Evolutionary conservation across 495 filamentous ascomycete species (phyloP).

Genomic region (Podospora australis): DNA sequence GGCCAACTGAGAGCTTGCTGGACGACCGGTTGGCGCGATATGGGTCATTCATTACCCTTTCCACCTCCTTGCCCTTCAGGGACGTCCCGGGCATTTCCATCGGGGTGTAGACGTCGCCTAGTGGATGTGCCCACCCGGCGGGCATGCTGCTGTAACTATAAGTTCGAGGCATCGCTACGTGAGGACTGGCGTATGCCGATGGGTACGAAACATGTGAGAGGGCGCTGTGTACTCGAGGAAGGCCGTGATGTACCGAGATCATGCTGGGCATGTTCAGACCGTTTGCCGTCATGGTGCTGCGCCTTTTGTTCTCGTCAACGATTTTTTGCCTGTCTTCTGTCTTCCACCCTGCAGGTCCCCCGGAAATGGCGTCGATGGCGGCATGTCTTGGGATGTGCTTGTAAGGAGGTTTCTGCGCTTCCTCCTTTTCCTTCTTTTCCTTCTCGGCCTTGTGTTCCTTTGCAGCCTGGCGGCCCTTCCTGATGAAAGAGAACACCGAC

Average conservation of each 20-base stretch:
- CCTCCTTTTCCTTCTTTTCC: slow-evolving; percentile 35
- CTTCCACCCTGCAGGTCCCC: slow-evolving; percentile 45
- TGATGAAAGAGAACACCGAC: slow-evolving; percentile 49
- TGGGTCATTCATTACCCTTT: slow-evolving; percentile 20
- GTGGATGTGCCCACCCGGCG: slow-evolving; percentile 20
- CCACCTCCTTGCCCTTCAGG: slow-evolving; percentile 30
- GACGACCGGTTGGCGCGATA: slow-evolving; percentile 23
- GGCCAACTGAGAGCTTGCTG: slow-evolving; percentile 19
- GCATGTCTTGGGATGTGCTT: slow-evolving; percentile 53
- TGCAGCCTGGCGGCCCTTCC: slow-evolving; percentile 40
- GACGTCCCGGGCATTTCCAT: slow-evolving; percentile 10
- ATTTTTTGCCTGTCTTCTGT: slow-evolving; percentile 35
- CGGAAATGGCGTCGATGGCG: slow-evolving; percentile 48
- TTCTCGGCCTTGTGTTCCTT: slow-evolving; percentile 44
- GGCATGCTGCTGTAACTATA: slow-evolving; percentile 38
- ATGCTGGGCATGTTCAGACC: slow-evolving; percentile 25
- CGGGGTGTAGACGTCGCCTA: slow-evolving; percentile 18
- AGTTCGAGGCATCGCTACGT: slow-evolving; percentile 34
- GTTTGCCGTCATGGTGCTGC: slow-evolving; percentile 34
- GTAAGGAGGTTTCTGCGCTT: slow-evolving; percentile 40
- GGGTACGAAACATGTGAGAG: slow-evolving; percentile 39
- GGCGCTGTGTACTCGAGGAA: slow-evolving; percentile 38
- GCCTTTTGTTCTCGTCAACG: slow-evolving; percentile 36
- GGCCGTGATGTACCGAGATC: slow-evolving; percentile 18
- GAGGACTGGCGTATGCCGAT: slow-evolving; percentile 32